Evolutionary conservation across 495 filamentous ascomycete species (phyloP).

Genomic region (Chaetomium fimeti): DNA sequence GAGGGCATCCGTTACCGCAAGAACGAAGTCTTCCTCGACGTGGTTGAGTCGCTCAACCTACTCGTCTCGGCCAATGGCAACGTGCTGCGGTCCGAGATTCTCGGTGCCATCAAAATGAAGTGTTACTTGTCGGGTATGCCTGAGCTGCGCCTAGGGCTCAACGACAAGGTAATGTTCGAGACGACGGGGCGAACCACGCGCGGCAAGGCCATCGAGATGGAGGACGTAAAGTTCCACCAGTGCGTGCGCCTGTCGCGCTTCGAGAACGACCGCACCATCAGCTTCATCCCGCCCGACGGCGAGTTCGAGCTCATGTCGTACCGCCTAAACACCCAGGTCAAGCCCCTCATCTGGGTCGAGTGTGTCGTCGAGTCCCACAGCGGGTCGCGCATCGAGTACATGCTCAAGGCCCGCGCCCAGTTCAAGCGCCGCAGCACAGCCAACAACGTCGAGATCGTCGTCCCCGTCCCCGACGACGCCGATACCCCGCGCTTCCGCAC

Average conservation of each 20-base stretch:
- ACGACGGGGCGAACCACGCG: constrained; percentile 91
- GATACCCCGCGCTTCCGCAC: constrained; percentile 96
- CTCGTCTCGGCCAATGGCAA: constrained; percentile 93
- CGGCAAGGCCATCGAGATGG: constrained; percentile 99
- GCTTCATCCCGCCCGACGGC: constrained; percentile 96
- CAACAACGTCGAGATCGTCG: constrained; percentile 97
- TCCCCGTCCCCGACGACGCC: constrained; percentile 96
- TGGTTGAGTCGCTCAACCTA: constrained; percentile 95
- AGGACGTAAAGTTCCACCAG: constrained; percentile 99
- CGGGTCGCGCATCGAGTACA: constrained; percentile 93
- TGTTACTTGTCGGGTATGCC: constrained; percentile 99
- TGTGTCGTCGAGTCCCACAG: constrained; percentile 95
- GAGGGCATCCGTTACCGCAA: constrained; percentile 99
- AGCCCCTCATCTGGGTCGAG: constrained; percentile 98
- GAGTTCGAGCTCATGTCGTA: constrained; percentile 99
- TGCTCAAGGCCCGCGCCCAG: constrained; percentile 96
- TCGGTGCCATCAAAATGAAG: constrained; percentile 99
- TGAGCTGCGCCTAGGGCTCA: constrained; percentile 88
- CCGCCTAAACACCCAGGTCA: constrained; percentile 97
- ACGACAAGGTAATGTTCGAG: constrained; percentile 99
- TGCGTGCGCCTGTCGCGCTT: constrained; percentile 94
- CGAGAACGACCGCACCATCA: constrained; percentile 98
- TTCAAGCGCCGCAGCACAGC: constrained; percentile 98
- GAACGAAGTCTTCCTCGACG: constrained; percentile 98
- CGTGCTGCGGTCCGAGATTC: constrained; percentile 93